phyloP scores from a whole-genome alignment of 2,329 filamentous ascomycete species.

The Fusarium sp. region DNA sequence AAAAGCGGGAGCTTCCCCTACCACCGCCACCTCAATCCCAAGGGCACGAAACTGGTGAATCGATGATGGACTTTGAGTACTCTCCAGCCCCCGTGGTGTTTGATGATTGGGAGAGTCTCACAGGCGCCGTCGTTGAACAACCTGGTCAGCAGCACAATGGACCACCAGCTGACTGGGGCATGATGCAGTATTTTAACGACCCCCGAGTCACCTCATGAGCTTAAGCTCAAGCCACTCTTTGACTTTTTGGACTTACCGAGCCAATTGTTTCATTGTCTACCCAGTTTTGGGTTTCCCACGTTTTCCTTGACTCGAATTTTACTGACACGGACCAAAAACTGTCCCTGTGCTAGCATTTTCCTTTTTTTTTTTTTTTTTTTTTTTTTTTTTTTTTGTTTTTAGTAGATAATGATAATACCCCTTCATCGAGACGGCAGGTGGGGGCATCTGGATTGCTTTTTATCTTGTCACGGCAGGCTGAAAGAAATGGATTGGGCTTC shows the following conservation, averaged over 20 bases:
- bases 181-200: conserved; percentile 53
- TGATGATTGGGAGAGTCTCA: conserved; percentile 58
- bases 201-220: conserved; percentile 50
- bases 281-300: conserved; percentile 27
- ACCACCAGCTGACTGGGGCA: conserved; percentile 48
- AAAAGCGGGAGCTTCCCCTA: conserved; percentile 54
- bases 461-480: conserved; percentile 42
- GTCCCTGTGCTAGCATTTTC: conserved; percentile 40
- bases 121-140: conserved; percentile 53
- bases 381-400: conserved; percentile 34
- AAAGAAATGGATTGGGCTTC: conserved; percentile 43
- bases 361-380: conserved; percentile 32
- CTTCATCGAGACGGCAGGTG: conserved; percentile 48
- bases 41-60: conserved; percentile 43
- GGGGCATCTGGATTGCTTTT: conserved; percentile 45
- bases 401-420: conserved; percentile 54
- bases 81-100: conserved; percentile 55
- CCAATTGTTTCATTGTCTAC: conserved; percentile 29
- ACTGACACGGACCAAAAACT: conserved; percentile 19
- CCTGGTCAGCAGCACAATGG: conserved; percentile 43
- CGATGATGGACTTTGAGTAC: conserved; percentile 60
- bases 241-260: conserved; percentile 38
- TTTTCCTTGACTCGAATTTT: conserved; percentile 39
- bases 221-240: conserved; percentile 32
- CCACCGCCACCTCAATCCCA: conserved; percentile 49